Conservation (phyloP, 306 rosid genomes). For the Elaeagnus macrophylla region DNA sequence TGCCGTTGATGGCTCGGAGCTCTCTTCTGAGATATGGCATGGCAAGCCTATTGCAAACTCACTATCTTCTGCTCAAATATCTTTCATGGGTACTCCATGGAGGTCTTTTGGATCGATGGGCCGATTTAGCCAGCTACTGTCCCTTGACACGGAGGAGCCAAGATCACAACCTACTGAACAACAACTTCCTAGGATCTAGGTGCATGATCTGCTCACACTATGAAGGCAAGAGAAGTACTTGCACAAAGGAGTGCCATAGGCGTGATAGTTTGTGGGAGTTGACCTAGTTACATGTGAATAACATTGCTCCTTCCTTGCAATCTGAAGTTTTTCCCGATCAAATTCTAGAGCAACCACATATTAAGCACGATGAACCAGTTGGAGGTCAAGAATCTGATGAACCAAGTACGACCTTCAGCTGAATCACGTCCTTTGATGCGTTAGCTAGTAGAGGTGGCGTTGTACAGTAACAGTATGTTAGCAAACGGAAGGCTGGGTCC, state of each 20-base stretch:
- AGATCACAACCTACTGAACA: conserved; percentile 98
- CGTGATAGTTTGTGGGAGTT: conserved; percentile 92
- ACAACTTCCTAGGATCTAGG: conserved; percentile 79
- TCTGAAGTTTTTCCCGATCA: conserved; percentile 84
- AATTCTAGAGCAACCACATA: conserved; percentile 38
- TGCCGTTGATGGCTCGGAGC: conserved; percentile 84
- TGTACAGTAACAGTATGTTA: conserved; percentile 10
- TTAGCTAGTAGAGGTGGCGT: conserved; percentile 28
- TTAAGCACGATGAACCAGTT: conserved; percentile 33
- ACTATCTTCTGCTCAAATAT: conserved; percentile 69
- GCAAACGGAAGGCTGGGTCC: neutral
- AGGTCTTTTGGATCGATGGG: conserved; percentile 97
- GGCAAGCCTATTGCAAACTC: conserved; percentile 72
- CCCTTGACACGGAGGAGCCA: conserved; percentile 96
- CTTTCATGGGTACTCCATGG: conserved; percentile 78
- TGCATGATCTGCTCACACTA: conserved; percentile 84
- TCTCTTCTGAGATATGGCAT: conserved; percentile 62
- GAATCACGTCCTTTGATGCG: conserved; percentile 33
- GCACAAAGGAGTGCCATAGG: conserved; percentile 77
- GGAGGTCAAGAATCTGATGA: conserved; percentile 38
- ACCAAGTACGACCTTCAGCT: conserved; percentile 29
- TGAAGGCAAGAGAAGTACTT: conserved; percentile 72
- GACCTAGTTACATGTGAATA: conserved; percentile 91
- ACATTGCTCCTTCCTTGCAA: conserved; percentile 71
- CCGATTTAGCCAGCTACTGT: conserved; percentile 91